Base-by-base conservation (phyloP, 2,329 filamentous ascomycete species). In the Stagonosporopsis vannaccii region DNA sequence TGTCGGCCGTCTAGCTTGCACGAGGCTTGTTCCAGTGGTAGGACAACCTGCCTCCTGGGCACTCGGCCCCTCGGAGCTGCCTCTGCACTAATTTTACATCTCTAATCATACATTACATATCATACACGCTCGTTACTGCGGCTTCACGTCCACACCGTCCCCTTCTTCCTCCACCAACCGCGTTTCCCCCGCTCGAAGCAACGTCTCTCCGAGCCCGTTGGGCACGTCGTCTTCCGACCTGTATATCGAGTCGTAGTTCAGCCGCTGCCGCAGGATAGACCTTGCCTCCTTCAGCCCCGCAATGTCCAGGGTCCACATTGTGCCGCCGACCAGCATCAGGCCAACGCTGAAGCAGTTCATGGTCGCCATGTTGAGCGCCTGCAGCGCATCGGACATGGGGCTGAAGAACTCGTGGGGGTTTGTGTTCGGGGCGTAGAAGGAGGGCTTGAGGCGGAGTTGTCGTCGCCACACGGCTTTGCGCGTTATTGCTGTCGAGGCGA, bases 341-440 rank as follows among this genome's bases (percentile, higher is more conserved):
- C 84, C 88, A 45, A 95, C 85, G 66, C 88, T 90, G 28, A 87
- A 70, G 12, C 95, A 91, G 67, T 97, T 97, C 65, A 97, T 83
- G 0, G 93, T 97, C 0, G 94, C 95, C 32, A 97, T 80, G 44
- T 88, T 90, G 20, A 99, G 80, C 0, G 94, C 94, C 76, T 96
- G 90, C 30, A 90, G 78, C 0, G 94, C 94, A 61, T 97, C 88
- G 35, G 90, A 73, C 1, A 86, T 83, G 7, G 87, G 87, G 68
- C 88, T 89, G 25, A 86, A 82, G 40, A 75, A 72, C 43, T 75
- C 80, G 45, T 78, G 72, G 5, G 77, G 72, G 28, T 76, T 75
- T 61, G 80, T 76, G 64, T 85, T 85, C 74, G 84, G 85, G 13
- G 85, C 79, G 82, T 90, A 96, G 79, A 90, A 94, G 42, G 84